Evolutionary conservation across 2,329 filamentous ascomycete species (phyloP).

Genomic region (Trichoderma sp.): DNA sequence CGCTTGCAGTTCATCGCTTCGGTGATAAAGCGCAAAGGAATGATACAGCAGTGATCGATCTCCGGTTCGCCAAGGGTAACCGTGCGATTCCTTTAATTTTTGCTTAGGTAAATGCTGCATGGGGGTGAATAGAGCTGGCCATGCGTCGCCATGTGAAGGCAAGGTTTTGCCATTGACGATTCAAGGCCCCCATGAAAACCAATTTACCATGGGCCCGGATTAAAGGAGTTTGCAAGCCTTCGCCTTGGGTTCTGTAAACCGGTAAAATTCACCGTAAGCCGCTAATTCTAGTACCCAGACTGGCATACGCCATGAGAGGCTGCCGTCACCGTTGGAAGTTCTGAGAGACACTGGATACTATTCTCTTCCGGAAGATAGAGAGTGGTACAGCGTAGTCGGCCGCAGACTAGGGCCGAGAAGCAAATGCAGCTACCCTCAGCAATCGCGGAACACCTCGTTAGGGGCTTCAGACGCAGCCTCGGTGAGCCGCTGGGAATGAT

Average conservation of each 20-base stretch:
- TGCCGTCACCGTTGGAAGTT: not conserved
- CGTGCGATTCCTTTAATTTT: not conserved
- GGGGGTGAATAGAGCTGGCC: conserved; percentile 10
- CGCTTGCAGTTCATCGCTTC: not conserved
- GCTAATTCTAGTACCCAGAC: not conserved
- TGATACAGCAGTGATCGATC: conserved; percentile 4
- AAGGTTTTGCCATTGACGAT: conserved; percentile 16
- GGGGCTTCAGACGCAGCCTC: not conserved
- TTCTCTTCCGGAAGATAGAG: not conserved
- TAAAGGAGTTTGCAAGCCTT: conserved; percentile 7
- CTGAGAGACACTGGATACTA: not conserved
- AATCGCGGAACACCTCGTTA: not conserved
- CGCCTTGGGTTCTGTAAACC: not conserved
- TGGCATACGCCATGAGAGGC: not conserved
- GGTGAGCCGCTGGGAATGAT: conserved; percentile 3
- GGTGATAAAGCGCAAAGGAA: not conserved
- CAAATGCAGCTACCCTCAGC: not conserved
- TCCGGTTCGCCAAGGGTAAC: conserved; percentile 7
- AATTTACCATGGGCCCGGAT: conserved; percentile 20
- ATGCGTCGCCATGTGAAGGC: conserved; percentile 14
- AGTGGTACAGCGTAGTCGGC: not conserved
- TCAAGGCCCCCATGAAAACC: conserved; percentile 7
- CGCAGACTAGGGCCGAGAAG: not conserved
- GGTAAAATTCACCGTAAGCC: not conserved
- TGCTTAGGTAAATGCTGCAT: not conserved